A percentile compares a stretch with the other conserved stretches of the same genome.
Evolutionary conservation across 2,329 filamentous ascomycete genomes (phyloP).

Genomic region (Paecilomyces formosus): DNA sequence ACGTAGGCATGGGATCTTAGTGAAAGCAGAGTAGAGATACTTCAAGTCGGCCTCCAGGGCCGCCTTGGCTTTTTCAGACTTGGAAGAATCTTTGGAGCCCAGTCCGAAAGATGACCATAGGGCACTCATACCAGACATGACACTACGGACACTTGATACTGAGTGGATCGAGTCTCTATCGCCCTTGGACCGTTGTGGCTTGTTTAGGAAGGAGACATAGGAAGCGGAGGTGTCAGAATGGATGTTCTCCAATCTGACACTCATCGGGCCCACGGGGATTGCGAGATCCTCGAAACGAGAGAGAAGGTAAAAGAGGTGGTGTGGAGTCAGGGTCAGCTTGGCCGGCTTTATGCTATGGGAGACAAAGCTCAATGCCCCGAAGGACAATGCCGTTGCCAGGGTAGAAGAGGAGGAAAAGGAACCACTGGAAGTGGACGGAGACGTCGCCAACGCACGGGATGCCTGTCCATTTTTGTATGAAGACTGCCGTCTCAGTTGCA

Average conservation of each 20-base stretch:
- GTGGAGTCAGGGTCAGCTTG: slow-evolving; percentile 85
- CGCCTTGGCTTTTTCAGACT: slow-evolving; percentile 83
- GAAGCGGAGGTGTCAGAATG: slow-evolving; percentile 78
- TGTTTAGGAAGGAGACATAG: slow-evolving; percentile 90
- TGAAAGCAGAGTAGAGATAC: slow-evolving; percentile 96
- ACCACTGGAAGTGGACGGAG: slow-evolving; percentile 49
- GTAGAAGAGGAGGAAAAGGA: slow-evolving; percentile 62
- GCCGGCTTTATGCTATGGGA: slow-evolving; percentile 81
- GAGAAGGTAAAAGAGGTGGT: slow-evolving; percentile 93
- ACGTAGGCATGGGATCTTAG: slow-evolving; percentile 88
- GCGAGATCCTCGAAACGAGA: slow-evolving; percentile 90
- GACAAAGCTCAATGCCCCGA: slow-evolving; percentile 76
- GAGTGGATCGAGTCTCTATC: slow-evolving; percentile 91
- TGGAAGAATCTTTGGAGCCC: slow-evolving; percentile 69
- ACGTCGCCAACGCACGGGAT: slow-evolving; percentile 39
- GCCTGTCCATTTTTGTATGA: slow-evolving; percentile 62
- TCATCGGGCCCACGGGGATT: slow-evolving; percentile 91
- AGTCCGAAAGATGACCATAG: slow-evolving; percentile 86
- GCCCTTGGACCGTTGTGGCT: slow-evolving; percentile 71
- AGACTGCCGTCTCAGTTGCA: slow-evolving; percentile 67
- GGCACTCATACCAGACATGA: slow-evolving; percentile 93
- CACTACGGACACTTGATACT: slow-evolving; percentile 91
- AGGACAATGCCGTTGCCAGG: slow-evolving; percentile 76
- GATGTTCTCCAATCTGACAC: slow-evolving; percentile 87
- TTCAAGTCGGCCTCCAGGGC: slow-evolving; percentile 81